Base-by-base conservation (phyloP, 148 eudicot species). In the Euryodendron excelsum region DNA sequence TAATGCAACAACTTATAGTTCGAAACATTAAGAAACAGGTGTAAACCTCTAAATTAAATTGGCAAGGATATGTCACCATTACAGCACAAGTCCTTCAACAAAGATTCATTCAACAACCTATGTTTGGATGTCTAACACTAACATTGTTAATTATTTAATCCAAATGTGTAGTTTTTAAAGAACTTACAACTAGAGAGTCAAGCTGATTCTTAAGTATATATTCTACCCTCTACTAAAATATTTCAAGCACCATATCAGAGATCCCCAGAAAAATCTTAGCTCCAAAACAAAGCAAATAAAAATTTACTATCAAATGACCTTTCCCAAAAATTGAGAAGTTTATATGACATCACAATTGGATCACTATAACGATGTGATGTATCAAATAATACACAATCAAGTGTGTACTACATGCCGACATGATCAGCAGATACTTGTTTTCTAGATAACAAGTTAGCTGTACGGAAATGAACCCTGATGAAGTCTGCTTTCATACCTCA, bases 401-500 rank as follows among this genome's bases (percentile, higher is more conserved):
- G 23, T 45, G 4, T 25, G 37, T 30, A 47, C 1, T 27, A 4
- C 48, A 30, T 50, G 47, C 33, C 53, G 11, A 6, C 50, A 52
- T 66, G 34, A 77, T 66, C 75, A 31, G 13, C 6, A 41, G 34
- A 53, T 50, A 72, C 28, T 33, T 58, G 68, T 70, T 69, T 20
- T 45, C 30, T 18, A 12, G 7, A 10, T 31, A 58, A 69, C 33
- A 69, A 79, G 45, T 70, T 25, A 60, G 56, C n/a, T 47, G 34
- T 65, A n/a, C 14, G 30, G 20, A 13, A 65, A 15, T 28, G 45
- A 28, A 67, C 18, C 6, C 0, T 60, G 63, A 21, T 0, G 67
- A 53, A 77, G 66, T 72, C 36, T 56, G 65, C 58, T 77, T 50
- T 47, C 34, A 71, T 89, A 91, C 95, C 91, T 88, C 91, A 73